phyloP scores from a whole-genome alignment of 1,284 basidiomycete genomes.

The Ceratobasidium sp. region DNA sequence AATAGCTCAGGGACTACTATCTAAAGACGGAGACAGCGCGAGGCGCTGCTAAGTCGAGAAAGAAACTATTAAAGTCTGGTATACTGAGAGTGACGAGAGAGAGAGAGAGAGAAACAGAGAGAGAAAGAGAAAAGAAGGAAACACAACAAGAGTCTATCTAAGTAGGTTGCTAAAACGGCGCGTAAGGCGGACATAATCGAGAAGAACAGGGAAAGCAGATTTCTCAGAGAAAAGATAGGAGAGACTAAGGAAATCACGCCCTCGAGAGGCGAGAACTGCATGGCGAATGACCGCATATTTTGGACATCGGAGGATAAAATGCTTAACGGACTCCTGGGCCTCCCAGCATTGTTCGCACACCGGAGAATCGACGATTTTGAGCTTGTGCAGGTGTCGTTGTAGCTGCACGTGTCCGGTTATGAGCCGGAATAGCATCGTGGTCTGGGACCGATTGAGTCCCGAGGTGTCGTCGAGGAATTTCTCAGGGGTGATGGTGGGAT shows the following conservation, averaged over 20 bases:
- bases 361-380: neutral
- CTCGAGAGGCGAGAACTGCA: neutral
- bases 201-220: neutral
- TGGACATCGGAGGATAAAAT: slow-evolving; percentile 7
- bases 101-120: neutral
- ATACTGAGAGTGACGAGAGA: no score
- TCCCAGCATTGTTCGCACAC: neutral
- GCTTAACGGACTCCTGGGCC: neutral
- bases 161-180: neutral
- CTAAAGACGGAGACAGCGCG: no score
- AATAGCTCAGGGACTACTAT: no score
- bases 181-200: neutral
- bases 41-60: no score
- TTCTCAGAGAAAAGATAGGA: neutral
- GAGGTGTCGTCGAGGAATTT: neutral
- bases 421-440: slow-evolving; percentile 13
- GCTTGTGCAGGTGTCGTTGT: neutral
- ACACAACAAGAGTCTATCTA: neutral
- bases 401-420: slow-evolving; percentile 9
- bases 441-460: neutral
- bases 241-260: neutral
- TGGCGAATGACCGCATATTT: neutral
- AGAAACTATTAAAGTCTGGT: no score
- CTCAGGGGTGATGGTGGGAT: neutral
- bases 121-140: neutral